phyloP scores from a whole-genome alignment of 768 basidiomycete species.

The Podaxis sp. region DNA sequence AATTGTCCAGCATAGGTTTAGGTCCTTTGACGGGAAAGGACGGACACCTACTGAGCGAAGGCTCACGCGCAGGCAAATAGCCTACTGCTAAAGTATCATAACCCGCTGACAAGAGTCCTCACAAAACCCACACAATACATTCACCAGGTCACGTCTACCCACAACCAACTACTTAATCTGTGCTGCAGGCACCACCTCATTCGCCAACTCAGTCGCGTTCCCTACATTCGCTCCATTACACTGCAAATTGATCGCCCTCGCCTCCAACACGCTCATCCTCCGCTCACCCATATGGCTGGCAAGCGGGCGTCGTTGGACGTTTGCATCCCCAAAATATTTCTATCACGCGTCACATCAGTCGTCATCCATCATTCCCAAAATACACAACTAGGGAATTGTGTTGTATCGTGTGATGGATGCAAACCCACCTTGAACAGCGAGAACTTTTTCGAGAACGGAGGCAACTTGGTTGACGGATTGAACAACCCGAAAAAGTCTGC shows the following conservation, averaged over 20 bases:
- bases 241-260: neutral
- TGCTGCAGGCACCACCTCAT: neutral
- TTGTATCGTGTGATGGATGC: too few relatives aligned
- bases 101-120: too few relatives aligned
- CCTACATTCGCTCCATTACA: neutral
- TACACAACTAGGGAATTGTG: too few relatives aligned
- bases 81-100: too few relatives aligned
- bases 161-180: neutral
- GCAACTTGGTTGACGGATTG: constrained; percentile 28
- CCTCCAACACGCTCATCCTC: neutral
- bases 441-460: constrained; percentile 37
- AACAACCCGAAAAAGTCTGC: constrained; percentile 42
- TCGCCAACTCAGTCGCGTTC: neutral
- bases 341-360: neutral
- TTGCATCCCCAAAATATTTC: constrained; percentile 20
- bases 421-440: constrained; percentile 38
- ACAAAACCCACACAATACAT: too few relatives aligned
- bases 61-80: too few relatives aligned
- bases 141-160: too few relatives aligned
- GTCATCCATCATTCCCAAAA: neutral
- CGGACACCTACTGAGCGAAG: too few relatives aligned
- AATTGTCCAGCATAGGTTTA: too few relatives aligned
- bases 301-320: neutral
- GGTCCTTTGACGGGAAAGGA: too few relatives aligned
- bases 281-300: neutral